Base-by-base conservation (phyloP, 768 basidiomycete species). In the Coprinellus micaceus region DNA sequence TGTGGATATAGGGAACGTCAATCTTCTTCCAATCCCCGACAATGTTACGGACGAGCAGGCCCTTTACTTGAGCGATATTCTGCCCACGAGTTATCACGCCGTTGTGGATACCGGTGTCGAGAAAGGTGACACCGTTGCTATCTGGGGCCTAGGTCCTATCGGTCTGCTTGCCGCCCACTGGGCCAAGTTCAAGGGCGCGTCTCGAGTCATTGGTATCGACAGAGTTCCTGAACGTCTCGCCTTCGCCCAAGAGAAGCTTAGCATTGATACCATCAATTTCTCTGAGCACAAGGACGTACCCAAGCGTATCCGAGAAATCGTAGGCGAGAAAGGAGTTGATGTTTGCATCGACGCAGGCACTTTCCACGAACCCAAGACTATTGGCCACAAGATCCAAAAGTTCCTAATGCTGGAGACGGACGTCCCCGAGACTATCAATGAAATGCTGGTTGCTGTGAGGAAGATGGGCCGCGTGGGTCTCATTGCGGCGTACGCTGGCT, bases 21-120 rank as follows among this genome's bases (percentile, higher is more conserved):
- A 91, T 69, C 76, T 86, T 33, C 75, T 90, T 25, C 83, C 82
- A 25, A 78, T 91, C 2, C 89, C 89, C 1, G 80, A 86, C 54
- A 71, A 74, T 13, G 73, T 93, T 7, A 61, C 82, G 2, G 76
- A 90, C 68, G 86, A 89, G 71, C 76, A 81, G 57, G 82, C 72
- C 0, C 59, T 83, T 1, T 82, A 77, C 63, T 74, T 85, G 4
- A 83, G 79, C 9, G 83, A 86, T 54, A 77, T 91, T 39, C 72
- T 90, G 5, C 82, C 84, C 1, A 91, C 89, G 0, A 82, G 82
- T 13, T 91, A 90, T 67, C 88, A 93, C 68, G 73, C 77, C 21
- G 85, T 91, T 22, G 80, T 83, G 19, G 88, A 89, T 65, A 86
- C 86, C 0, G 84, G 84, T 3, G 85, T 92, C n/a, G 75, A 83